Evolutionary conservation across 1,284 basidiomycete species (phyloP), one percentile per base, ranked within the genome.

Genomic region (Stereum hirsutum): DNA sequence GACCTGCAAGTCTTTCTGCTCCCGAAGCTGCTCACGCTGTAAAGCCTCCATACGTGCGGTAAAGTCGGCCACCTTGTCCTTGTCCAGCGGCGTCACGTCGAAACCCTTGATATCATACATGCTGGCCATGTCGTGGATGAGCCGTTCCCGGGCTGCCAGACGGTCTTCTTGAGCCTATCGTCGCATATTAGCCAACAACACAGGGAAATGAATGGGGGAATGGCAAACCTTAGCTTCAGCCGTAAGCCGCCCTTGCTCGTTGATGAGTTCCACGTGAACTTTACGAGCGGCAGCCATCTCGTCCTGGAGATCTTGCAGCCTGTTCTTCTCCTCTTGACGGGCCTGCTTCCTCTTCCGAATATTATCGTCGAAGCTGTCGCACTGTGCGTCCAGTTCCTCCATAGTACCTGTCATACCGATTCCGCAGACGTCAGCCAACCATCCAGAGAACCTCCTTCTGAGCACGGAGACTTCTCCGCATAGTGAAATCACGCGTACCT

Each of bases 51-150:
- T 60, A 44, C 72, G 71, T 6, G 71, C 61, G 21, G 77, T 69
- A 55, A 95, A 93, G 27, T 88, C 80, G 11, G 71, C 57, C 25
- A 91, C 72, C 54, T 83, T 74, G 20, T 78, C 75, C 40, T 77
- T 70, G 41, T 78, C 78, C 20, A 90, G 68, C 1, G 79, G 77
- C 2, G 75, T 69, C 34, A 72, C 66, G 44, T 77, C 79, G 55
- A 79, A 93, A 0, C 89, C 91, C 42, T 77, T 75, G 52, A 96
- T 81, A 20, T 75, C 71, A 51, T 88, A 71, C 47, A 76, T 76
- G 35, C 77, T 67, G 37, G 80, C 75, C 7, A 91, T 75, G 28
- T 83, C 75, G 20, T 75, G 76, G 45, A 97, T 83, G 24, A 83
- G 65, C 7, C 72, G 66, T 57, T 94, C 90, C 20, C 93, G 78